These are phyloP conservation scores for Vaccinium vitisidaea DNA, from an alignment of 148 eudicot species.

Conservation along the genomic window DNA sequence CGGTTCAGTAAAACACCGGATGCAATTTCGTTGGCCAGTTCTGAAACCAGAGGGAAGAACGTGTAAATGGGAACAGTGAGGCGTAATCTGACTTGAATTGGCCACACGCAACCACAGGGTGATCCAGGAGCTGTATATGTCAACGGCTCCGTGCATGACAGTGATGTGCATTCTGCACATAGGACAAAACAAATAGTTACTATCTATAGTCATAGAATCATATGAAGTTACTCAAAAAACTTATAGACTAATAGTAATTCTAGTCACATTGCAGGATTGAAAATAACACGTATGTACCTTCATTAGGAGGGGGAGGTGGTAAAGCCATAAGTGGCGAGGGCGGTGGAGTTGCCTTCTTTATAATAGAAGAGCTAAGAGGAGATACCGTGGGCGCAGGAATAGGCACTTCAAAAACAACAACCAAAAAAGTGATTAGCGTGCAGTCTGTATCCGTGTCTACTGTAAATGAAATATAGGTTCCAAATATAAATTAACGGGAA, in stretches of 20 bases:
- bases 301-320: constrained; percentile 82
- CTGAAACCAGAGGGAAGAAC: constrained; percentile 79
- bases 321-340: constrained; percentile 43
- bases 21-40: constrained; percentile 72
- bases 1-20: constrained; percentile 50
- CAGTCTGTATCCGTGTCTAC: neutral
- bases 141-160: constrained; percentile 72
- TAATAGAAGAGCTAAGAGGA: constrained; percentile 40
- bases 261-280: neutral
- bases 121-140: constrained; percentile 71
- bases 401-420: constrained; percentile 35
- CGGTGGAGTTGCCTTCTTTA: constrained; percentile 40
- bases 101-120: constrained; percentile 92
- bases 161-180: constrained; percentile 62
- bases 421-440: neutral
- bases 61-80: constrained; percentile 54
- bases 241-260: neutral
- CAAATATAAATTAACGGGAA: neutral
- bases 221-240: neutral
- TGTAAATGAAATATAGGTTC: constrained; percentile 7
- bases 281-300: constrained; percentile 41
- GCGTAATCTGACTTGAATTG: constrained; percentile 64
- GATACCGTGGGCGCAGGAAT: constrained; percentile 41
- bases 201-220: neutral
- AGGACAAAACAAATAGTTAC: neutral